phyloP scores from a whole-genome alignment of 2,329 filamentous ascomycete species.

The Rhexocercosporidium sp. region DNA sequence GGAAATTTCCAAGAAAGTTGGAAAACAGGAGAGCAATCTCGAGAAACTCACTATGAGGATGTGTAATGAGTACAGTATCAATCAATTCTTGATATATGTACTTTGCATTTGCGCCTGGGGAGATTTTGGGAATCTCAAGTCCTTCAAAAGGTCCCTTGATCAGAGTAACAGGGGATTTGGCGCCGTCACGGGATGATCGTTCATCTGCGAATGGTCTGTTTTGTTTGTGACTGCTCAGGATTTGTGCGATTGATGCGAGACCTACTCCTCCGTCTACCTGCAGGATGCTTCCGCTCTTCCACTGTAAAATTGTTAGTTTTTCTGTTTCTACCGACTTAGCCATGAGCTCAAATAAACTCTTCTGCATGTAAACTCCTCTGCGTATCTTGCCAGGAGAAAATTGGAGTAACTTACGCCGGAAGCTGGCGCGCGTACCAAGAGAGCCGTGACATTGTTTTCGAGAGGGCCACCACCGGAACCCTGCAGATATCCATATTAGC shows the following conservation, averaged over 20 bases:
- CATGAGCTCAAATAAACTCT: no score
- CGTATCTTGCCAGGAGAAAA: not conserved
- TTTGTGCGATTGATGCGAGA: conserved; percentile 80
- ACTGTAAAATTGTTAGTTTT: conserved; percentile 45
- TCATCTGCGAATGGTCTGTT: conserved; percentile 46
- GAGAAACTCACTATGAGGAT: conserved; percentile 67
- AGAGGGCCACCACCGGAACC: conserved; percentile 88
- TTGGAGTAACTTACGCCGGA: conserved; percentile 50
- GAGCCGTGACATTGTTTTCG: conserved; percentile 88
- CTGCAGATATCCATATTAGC: conserved; percentile 51
- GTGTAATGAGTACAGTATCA: conserved; percentile 89
- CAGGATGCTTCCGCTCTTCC: conserved; percentile 81
- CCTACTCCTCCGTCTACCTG: conserved; percentile 96
- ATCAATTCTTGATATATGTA: conserved; percentile 81
- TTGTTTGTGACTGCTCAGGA: conserved; percentile 54
- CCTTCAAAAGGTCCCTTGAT: conserved; percentile 79
- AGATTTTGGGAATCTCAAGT: conserved; percentile 69
- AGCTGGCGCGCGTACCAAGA: conserved; percentile 82
- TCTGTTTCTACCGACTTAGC: not conserved
- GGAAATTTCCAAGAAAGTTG: no score
- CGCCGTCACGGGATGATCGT: not conserved
- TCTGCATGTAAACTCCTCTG: not conserved
- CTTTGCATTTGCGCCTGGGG: conserved; percentile 77
- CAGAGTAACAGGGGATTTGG: conserved; percentile 55
- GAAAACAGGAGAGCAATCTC: not conserved